phyloP scores from a whole-genome alignment of 495 filamentous ascomycete genomes.

The Oleoguttula mirabilis region DNA sequence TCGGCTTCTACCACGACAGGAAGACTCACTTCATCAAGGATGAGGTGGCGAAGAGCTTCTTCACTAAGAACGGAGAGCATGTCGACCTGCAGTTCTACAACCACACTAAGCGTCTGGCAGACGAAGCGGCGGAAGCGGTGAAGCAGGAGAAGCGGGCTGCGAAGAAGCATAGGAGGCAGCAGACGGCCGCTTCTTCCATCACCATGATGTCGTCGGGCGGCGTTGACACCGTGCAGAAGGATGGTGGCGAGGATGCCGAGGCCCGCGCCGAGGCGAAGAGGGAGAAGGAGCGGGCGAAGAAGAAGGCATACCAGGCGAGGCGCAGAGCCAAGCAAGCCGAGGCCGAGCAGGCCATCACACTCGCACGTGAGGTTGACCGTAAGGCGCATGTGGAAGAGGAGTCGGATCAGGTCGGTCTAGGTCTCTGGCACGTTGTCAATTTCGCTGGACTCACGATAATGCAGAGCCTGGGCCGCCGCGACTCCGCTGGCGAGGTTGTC shows the following conservation, averaged over 20 bases:
- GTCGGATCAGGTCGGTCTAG: too few species aligned
- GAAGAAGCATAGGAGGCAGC: constrained; percentile 8
- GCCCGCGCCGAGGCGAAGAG: neutral
- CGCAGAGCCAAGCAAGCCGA: neutral
- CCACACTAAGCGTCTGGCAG: neutral
- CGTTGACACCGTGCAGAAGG: neutral
- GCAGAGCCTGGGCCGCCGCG: neutral
- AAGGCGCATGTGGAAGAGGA: too few species aligned
- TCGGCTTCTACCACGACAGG: constrained; percentile 1
- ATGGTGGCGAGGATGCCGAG: neutral
- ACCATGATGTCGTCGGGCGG: too few species aligned
- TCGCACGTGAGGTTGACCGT: neutral
- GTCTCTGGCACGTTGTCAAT: neutral
- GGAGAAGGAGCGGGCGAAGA: neutral
- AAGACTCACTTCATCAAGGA: neutral
- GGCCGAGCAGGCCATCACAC: neutral
- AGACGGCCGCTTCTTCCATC: neutral
- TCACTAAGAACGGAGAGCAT: neutral
- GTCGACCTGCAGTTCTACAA: neutral
- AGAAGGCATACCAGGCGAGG: constrained; percentile 2
- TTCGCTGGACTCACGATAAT: neutral
- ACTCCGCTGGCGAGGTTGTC: neutral
- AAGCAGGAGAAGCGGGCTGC: constrained; percentile 3
- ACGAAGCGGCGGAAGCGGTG: neutral
- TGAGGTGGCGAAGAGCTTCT: neutral